Evolutionary conservation across 106 monocot genomes (phyloP).

Genomic region (Alisma plantagoaquatica): DNA sequence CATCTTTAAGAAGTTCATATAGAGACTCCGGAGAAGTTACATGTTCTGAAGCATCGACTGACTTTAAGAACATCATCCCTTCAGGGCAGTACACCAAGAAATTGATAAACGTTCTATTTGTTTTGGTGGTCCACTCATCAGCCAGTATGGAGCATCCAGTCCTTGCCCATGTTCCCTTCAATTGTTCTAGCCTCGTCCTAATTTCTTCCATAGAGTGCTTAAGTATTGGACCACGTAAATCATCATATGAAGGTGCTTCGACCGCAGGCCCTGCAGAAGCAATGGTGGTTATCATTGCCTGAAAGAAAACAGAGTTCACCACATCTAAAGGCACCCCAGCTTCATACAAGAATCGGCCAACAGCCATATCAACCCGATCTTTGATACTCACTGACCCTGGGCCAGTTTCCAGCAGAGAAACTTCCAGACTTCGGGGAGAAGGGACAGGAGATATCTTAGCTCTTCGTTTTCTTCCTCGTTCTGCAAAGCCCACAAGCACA

Average conservation of each 20-base stretch:
- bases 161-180: slow-evolving; percentile 47
- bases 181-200: slow-evolving; percentile 29
- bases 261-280: slow-evolving; percentile 47
- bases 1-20: slow-evolving; percentile 62
- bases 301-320: slow-evolving; percentile 66
- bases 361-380: slow-evolving; percentile 56
- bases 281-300: slow-evolving; percentile 73
- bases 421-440: not conserved
- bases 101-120: slow-evolving; percentile 59
- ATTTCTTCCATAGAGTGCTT: slow-evolving; percentile 59
- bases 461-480: slow-evolving; percentile 33
- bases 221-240: slow-evolving; percentile 51
- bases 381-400: slow-evolving; percentile 12
- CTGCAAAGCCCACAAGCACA: not conserved
- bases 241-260: slow-evolving; percentile 49
- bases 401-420: not conserved
- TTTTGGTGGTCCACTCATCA: slow-evolving; percentile 62
- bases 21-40: slow-evolving; percentile 58
- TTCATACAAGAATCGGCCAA: slow-evolving; percentile 69
- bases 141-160: slow-evolving; percentile 87
- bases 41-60: slow-evolving; percentile 64
- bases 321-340: slow-evolving; percentile 65
- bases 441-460: slow-evolving; percentile 2
- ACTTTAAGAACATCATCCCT: slow-evolving; percentile 73
- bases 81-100: slow-evolving; percentile 79